Evolutionary conservation across 176 grass and related monocot species (phyloP).

Genomic region (Dactylis glomerata): DNA sequence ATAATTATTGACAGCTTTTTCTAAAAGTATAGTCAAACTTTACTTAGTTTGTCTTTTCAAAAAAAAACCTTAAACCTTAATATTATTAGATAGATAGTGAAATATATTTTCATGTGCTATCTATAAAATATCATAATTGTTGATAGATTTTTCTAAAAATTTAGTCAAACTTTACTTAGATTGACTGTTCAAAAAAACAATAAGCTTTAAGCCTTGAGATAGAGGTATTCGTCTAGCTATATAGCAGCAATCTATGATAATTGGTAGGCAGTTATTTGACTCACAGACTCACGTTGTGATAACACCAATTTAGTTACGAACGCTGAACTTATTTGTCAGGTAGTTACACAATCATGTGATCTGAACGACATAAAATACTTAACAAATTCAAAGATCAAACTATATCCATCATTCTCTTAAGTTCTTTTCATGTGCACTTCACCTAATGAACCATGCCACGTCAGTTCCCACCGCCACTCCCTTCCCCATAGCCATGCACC

Average conservation of each 20-base stretch:
- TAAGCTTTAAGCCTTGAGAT: no score
- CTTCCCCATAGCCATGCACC: neutral
- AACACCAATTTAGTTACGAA: neutral
- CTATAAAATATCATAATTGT: no score
- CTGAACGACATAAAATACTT: neutral
- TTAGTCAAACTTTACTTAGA: no score
- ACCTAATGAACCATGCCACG: neutral
- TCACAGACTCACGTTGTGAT: neutral
- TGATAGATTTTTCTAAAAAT: no score
- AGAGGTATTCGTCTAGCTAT: no score
- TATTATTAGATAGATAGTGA: no score
- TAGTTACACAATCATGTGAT: neutral
- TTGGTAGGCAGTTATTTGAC: conserved; percentile 18
- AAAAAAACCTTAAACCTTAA: no score
- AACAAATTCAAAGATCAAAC: neutral
- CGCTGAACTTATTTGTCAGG: neutral
- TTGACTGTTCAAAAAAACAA: no score
- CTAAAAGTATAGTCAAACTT: no score
- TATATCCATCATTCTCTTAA: neutral
- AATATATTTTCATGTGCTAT: no score
- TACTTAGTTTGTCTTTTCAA: no score
- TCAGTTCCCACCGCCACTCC: neutral
- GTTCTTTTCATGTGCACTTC: neutral
- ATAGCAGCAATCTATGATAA: neutral
- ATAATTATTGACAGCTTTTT: no score